These are phyloP conservation scores for Gossypium gossypioides DNA, from an alignment of 441 rosid genomes.

Conservation along the genomic window DNA sequence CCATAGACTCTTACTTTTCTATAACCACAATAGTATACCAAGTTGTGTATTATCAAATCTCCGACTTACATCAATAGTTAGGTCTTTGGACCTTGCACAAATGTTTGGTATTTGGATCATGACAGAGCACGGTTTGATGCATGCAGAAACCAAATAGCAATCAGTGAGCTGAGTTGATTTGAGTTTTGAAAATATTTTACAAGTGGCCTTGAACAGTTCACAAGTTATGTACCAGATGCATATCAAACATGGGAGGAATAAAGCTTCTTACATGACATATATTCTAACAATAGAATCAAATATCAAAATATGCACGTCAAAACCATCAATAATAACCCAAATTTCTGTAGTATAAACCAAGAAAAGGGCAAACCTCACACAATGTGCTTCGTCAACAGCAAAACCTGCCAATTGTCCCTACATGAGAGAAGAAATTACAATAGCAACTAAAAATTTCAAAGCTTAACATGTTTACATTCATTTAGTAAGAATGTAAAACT, in stretches of 20 bases:
- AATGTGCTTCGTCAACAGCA: slow-evolving; percentile 89
- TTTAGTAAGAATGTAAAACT: neutral
- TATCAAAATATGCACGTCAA: neutral
- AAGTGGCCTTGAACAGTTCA: neutral
- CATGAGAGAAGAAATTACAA: neutral
- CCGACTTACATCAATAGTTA: neutral
- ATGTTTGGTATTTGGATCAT: neutral
- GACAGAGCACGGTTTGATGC: neutral
- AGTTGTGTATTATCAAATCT: neutral
- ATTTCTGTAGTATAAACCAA: neutral
- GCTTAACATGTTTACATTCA: neutral
- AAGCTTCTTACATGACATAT: neutral
- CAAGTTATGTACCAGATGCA: neutral
- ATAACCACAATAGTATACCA: neutral
- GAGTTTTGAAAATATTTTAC: neutral
- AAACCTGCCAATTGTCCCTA: slow-evolving; percentile 75
- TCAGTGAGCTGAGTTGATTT: neutral
- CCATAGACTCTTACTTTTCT: neutral
- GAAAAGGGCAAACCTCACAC: slow-evolving; percentile 56
- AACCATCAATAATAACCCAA: neutral
- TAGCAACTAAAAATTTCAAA: neutral
- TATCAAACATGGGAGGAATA: neutral
- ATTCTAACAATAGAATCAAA: neutral
- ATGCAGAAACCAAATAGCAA: neutral
- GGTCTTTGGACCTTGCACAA: neutral